Base-by-base conservation (phyloP, 345 rosid species). In the Microcos paniculata region DNA sequence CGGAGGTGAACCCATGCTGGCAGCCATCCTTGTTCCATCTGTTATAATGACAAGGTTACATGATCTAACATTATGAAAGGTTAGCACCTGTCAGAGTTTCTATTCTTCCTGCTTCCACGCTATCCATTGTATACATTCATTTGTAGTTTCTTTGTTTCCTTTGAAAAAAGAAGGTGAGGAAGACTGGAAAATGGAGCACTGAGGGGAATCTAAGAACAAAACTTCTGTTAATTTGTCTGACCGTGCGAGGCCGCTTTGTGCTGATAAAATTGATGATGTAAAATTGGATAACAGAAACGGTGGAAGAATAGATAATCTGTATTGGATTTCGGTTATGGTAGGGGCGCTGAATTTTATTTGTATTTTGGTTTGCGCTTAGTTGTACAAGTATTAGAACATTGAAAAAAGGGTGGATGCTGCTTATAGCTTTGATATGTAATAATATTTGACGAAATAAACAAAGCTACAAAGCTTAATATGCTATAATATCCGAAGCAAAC, bases 291-390 rank as follows among this genome's bases (percentile, higher is more conserved):
- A 83, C 19, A 77, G 83, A 31, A 81, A 84, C 28, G 13, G 46
- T 6, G 87, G 90, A 42, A 85, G 88, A 72, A 24, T 85, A 15
- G 87, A 85, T 51, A 45, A 61, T 59, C 52, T 84, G 43, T 85
- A 77, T 46, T 88, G 85, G 88, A 49, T 74, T 40, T 40, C 82
- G 12, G 76, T 59, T 28, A 21, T 12, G 2, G 68, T 3, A 1
- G 76, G 76, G 55, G 9, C 28, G 1, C 56, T 72, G 57, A 72
- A 72, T 59, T 72, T 72, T 28, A 31, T 8, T 12, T 73, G 28
- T 52, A 59, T 16, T 45, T 11, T 73, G 15, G 76, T 59, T 1
- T 73, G 76, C n/a, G 64, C 76, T 16, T 42, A 26, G 30, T 28
- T 73, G 40, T 73, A 73, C 45, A 45, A 59, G n/a, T 58, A 62